Conservation (phyloP, 2,329 filamentous ascomycete species). For the Amauroascus niger region DNA sequence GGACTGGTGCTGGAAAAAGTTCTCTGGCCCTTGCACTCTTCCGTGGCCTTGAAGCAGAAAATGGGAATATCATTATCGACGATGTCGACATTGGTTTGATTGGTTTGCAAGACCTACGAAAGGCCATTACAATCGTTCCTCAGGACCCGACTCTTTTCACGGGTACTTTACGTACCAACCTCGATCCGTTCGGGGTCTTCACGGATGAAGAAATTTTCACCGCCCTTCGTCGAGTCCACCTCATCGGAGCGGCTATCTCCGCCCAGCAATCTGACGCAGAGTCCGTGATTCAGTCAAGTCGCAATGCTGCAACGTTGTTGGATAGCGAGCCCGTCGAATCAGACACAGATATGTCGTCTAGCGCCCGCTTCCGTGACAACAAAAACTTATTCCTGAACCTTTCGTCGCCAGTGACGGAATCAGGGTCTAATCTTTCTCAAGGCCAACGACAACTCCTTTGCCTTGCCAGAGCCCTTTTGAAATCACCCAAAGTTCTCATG, state of each 20-base stretch:
- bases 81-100: conserved; percentile 82
- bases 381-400: conserved; percentile 92
- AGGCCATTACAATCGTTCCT: conserved; percentile 93
- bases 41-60: conserved; percentile 82
- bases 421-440: conserved; percentile 87
- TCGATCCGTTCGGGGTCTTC: conserved; percentile 84
- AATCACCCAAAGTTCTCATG: conserved; percentile 82
- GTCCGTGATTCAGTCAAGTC: conserved; percentile 2
- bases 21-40: conserved; percentile 89
- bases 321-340: conserved; percentile 8
- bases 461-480: conserved; percentile 83
- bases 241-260: conserved; percentile 47
- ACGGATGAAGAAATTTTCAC: conserved; percentile 85
- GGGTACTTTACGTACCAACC: conserved; percentile 80
- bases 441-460: conserved; percentile 92
- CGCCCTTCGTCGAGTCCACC: conserved; percentile 75
- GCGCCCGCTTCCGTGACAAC: conserved; percentile 49
- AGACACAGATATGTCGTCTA: conserved; percentile 6
- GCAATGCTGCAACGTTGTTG: not conserved
- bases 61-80: conserved; percentile 82
- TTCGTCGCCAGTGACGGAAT: conserved; percentile 72
- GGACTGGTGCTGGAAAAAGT: conserved; percentile 93
- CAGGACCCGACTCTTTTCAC: conserved; percentile 90
- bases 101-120: conserved; percentile 82
- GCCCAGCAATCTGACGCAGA: conserved; percentile 26